A percentile compares a stretch with the other conserved stretches of the same genome.
Evolutionary conservation across 306 rosid species (phyloP).

Genomic region (Vicia faba): DNA sequence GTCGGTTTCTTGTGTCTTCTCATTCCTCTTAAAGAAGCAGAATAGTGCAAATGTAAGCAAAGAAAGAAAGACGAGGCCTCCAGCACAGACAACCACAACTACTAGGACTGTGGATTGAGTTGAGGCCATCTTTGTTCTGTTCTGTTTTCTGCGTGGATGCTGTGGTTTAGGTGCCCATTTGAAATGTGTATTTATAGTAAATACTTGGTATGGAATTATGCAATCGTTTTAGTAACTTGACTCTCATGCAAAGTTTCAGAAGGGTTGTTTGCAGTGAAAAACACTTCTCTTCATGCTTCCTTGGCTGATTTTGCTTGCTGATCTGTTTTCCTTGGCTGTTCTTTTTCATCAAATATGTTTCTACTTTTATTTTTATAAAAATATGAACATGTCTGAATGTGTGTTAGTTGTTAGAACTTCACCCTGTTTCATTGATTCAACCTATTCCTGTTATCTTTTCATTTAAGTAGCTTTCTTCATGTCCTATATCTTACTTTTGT

Average conservation of each 20-base stretch:
- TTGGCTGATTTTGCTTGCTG: conserved; percentile 36
- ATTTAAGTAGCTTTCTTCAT: not conserved
- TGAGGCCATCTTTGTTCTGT: conserved; percentile 53
- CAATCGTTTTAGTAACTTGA: conserved; percentile 55
- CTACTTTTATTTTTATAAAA: too few species aligned
- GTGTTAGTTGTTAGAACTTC: too few species aligned
- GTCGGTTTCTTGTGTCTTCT: conserved; percentile 49
- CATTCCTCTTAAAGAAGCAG: conserved; percentile 52
- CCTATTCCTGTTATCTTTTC: too few species aligned
- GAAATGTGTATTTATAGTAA: conserved; percentile 36
- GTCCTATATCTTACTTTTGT: conserved; percentile 12
- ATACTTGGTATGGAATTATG: conserved; percentile 13
- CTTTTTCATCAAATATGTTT: too few species aligned
- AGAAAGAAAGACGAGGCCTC: conserved; percentile 59
- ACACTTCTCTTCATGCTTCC: conserved; percentile 46
- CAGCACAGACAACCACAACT: conserved; percentile 57
- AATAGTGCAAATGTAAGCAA: conserved; percentile 60
- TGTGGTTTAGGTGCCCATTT: conserved; percentile 37
- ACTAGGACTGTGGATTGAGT: conserved; percentile 52
- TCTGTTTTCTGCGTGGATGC: conserved; percentile 16
- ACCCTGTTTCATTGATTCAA: too few species aligned
- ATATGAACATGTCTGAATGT: too few species aligned
- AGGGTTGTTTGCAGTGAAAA: conserved; percentile 65
- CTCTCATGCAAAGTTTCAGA: conserved; percentile 66
- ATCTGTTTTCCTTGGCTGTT: conserved; percentile 1